Evolutionary conservation across 306 rosid species (phyloP).

Genomic region (Cucumis melo): DNA sequence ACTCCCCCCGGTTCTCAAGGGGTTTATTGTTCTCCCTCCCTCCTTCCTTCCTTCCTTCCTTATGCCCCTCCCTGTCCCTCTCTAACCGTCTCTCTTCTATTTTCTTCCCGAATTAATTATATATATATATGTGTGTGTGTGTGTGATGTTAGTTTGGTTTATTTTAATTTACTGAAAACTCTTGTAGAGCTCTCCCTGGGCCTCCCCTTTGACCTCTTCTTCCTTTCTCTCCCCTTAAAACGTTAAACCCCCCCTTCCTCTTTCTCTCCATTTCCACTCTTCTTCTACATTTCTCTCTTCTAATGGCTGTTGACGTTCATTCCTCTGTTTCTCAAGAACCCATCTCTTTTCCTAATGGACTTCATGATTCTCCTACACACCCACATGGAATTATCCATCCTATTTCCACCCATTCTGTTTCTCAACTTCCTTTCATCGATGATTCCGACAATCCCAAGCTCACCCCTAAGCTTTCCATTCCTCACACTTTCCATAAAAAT

Average conservation of each 20-base stretch:
- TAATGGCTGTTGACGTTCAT: background rate
- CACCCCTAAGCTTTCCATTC: background rate
- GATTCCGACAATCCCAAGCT: background rate
- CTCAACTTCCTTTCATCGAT: background rate
- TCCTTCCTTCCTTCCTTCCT: no score
- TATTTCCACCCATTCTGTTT: background rate
- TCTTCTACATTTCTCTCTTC: background rate
- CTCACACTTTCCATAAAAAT: background rate
- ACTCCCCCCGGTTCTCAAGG: background rate
- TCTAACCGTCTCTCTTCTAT: background rate
- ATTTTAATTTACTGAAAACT: background rate
- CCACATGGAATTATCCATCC: background rate
- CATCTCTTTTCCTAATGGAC: background rate
- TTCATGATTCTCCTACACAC: background rate
- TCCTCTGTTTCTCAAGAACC: constrained; percentile 2
- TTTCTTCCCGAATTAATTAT: background rate
- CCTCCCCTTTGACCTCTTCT: constrained; percentile 15
- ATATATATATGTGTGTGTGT: background rate
- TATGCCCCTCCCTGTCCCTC: background rate
- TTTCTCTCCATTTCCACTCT: background rate
- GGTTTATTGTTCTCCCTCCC: background rate
- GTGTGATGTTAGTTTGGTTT: no score
- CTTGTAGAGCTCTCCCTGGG: background rate
- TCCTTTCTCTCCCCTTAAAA: constrained; percentile 1
- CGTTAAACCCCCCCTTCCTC: background rate